These are phyloP conservation scores for Chytriomyces sp. DNA, from an alignment of 192 early-diverging fungal species.

Conservation along the genomic window DNA sequence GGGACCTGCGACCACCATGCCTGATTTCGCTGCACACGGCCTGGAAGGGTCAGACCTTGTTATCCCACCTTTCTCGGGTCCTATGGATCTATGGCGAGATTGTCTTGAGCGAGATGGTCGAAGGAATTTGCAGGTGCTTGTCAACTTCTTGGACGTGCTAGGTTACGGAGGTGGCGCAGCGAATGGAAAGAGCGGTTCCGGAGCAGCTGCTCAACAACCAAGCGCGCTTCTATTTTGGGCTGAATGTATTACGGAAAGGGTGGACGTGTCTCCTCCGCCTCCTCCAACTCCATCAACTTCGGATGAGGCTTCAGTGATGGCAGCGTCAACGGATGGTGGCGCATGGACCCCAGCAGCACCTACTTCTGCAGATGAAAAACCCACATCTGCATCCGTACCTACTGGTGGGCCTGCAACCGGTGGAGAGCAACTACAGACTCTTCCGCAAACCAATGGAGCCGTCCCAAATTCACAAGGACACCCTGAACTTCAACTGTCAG, in stretches of 20 bases:
- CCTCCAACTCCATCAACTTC: not conserved
- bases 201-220: not conserved
- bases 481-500: too few relatives aligned
- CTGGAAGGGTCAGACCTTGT: not conserved
- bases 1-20: not conserved
- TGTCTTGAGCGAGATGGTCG: slow-evolving; percentile 50
- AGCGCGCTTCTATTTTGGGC: slow-evolving; percentile 55
- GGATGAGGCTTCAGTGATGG: too few relatives aligned
- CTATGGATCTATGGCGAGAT: slow-evolving; percentile 48
- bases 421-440: too few relatives aligned
- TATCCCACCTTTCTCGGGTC: not conserved
- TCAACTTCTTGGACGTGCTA: slow-evolving; percentile 50
- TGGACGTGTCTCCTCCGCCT: slow-evolving; percentile 30
- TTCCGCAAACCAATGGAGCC: too few relatives aligned
- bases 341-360: too few relatives aligned
- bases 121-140: slow-evolving; percentile 40
- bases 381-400: too few relatives aligned
- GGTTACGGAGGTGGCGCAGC: not conserved
- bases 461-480: too few relatives aligned
- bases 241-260: slow-evolving; percentile 33
- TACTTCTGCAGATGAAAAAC: too few relatives aligned
- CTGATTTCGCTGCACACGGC: too few relatives aligned
- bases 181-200: not conserved
- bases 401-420: too few relatives aligned
- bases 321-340: too few relatives aligned